phyloP scores from a whole-genome alignment of 257 asterid genomes.

The Paulownia fortunei region DNA sequence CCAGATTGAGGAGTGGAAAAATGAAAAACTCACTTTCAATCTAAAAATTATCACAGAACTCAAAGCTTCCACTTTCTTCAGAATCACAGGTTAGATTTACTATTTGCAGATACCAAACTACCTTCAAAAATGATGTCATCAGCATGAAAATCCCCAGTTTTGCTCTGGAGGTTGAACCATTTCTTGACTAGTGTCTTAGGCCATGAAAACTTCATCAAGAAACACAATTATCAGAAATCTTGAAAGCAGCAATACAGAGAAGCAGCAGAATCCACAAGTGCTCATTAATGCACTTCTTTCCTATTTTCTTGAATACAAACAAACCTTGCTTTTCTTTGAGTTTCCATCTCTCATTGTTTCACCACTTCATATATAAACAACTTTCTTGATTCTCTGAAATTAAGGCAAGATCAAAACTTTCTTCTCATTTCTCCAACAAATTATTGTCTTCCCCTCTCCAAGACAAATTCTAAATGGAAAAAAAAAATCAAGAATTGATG shows the following conservation, averaged over 20 bases:
- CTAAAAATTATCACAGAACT: background rate
- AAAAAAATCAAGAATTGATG: background rate
- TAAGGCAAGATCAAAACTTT: conserved; percentile 48
- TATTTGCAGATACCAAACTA: conserved; percentile 24
- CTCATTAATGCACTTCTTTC: conserved; percentile 18
- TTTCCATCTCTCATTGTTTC: conserved; percentile 77
- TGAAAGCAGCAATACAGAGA: conserved; percentile 5
- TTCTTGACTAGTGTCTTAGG: conserved; percentile 83
- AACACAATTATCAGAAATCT: conserved; percentile 13
- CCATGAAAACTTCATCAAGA: conserved; percentile 70
- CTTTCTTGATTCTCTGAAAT: background rate
- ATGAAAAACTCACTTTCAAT: conserved; percentile 8
- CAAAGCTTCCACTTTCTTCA: conserved; percentile 10
- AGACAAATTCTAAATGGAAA: background rate
- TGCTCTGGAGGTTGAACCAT: conserved; percentile 78
- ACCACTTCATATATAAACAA: conserved; percentile 50
- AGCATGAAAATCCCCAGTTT: conserved; percentile 76
- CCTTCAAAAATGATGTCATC: conserved; percentile 67
- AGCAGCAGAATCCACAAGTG: conserved; percentile 30
- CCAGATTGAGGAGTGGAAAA: background rate
- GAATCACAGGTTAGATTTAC: background rate
- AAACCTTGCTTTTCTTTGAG: conserved; percentile 81
- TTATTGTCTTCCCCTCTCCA: conserved; percentile 8
- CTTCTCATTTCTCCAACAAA: background rate
- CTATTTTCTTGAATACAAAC: conserved; percentile 20